Evolutionary conservation across 257 asterid species (phyloP).

Genomic region (Solanum gracilifrons): DNA sequence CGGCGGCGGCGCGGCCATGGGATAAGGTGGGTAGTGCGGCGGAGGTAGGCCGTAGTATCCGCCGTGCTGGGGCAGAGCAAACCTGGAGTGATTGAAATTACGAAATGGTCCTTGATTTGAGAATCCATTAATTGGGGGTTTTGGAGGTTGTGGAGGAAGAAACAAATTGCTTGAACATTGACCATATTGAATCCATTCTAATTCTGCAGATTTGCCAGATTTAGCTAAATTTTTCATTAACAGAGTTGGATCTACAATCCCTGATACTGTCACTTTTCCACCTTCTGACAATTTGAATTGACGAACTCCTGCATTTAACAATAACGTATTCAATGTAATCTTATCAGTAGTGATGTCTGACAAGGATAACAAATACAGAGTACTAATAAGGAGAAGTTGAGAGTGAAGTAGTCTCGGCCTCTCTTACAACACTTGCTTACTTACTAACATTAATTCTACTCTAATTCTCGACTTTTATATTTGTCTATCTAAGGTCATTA

Average conservation of each 20-base stretch:
- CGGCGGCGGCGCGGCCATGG: background rate
- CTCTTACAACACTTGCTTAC: too few species aligned
- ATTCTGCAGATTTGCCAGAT: background rate
- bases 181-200: conserved; percentile 1
- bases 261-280: background rate
- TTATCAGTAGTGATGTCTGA: rapidly evolving
- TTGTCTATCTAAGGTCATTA: too few species aligned
- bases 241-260: background rate
- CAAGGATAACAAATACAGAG: background rate
- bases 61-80: background rate
- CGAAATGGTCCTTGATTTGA: background rate
- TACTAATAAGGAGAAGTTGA: background rate
- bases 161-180: conserved; percentile 1
- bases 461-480: background rate
- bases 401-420: background rate
- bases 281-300: background rate
- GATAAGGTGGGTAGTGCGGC: background rate
- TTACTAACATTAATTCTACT: background rate
- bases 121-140: background rate
- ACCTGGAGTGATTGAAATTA: background rate
- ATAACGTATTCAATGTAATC: background rate
- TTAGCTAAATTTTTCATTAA: background rate
- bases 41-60: background rate
- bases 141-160: background rate
- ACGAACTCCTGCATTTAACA: background rate